These are phyloP conservation scores for Arachis monticola DNA, from an alignment of 331 rosid species.

Conservation along the genomic window DNA sequence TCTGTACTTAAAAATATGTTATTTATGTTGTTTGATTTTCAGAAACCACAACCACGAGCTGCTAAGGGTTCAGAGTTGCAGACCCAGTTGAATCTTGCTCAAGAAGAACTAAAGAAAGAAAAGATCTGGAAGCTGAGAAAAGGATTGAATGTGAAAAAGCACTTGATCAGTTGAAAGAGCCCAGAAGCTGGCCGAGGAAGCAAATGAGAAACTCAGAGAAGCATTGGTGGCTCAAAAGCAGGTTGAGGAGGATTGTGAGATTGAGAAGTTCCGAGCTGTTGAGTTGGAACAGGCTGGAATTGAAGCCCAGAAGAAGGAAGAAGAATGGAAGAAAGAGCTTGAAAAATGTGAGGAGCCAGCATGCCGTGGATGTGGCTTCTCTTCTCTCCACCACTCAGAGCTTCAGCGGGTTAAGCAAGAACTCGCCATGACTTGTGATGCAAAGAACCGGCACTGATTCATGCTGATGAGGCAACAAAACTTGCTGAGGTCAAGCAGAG, in stretches of 20 bases:
- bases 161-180: slow-evolving; percentile 78
- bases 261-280: slow-evolving; percentile 89
- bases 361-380: slow-evolving; percentile 81
- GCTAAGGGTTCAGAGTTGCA: slow-evolving; percentile 82
- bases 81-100: slow-evolving; percentile 65
- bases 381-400: slow-evolving; percentile 83
- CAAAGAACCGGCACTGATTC: slow-evolving; percentile 92
- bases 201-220: slow-evolving; percentile 79
- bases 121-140: slow-evolving; percentile 78
- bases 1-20: slow-evolving; percentile 13
- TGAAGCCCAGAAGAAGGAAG: slow-evolving; percentile 88
- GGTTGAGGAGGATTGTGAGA: slow-evolving; percentile 88
- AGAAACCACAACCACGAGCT: slow-evolving; percentile 67
- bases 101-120: slow-evolving; percentile 87
- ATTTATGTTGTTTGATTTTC: slow-evolving; percentile 40
- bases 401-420: slow-evolving; percentile 88
- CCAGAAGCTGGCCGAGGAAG: slow-evolving; percentile 75
- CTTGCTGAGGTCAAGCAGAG: slow-evolving; percentile 82
- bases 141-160: slow-evolving; percentile 76
- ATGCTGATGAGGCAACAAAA: slow-evolving; percentile 94
- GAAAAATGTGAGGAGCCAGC: slow-evolving; percentile 87
- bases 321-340: slow-evolving; percentile 83
- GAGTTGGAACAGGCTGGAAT: slow-evolving; percentile 97
- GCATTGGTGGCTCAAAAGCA: slow-evolving; percentile 89
- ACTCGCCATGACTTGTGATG: slow-evolving; percentile 79